Evolutionary conservation across 2,329 filamentous ascomycete species (phyloP), one percentile per base, ranked within the genome.

Genomic region (Alternaria longipes): DNA sequence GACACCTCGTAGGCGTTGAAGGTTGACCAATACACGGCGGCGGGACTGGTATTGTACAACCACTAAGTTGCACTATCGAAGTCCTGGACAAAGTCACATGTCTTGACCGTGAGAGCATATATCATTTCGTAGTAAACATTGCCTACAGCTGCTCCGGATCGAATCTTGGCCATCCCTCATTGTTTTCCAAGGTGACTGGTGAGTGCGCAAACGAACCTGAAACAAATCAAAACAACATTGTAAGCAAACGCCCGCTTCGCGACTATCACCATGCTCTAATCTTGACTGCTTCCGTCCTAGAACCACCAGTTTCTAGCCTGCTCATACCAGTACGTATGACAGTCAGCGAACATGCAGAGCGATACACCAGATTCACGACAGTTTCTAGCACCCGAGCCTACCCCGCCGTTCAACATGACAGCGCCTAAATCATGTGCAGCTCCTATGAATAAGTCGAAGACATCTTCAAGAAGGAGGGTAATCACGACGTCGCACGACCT

Each of bases 171-270:
- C 4, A 30, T 7, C 9, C 16, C 8, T 26, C 6, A 5, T 12
- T 32, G 3, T 2, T 34, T 22, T 14, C 3, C 14, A 8, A n/a
- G 28, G 4, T 45, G 6, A 38, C 28, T n/a, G 28, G 26, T 34
- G 26, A 54, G 51, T 32, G 38, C 18, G 51, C 51, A 45, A 38
- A 30, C n/a, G 38, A 54, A 45, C 34, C 16, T 45, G 14, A 40
- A n/a, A 50, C 54, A 40, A 40, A 56, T 18, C 22, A 50, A 44
- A 47, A 30, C n/a, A 34, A 28, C 9, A 9, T 16, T 34, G 16
- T 18, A n/a, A 18, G 26, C 40, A 32, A 54, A 36, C 30, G 30
- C 30, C 30, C 20, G 22, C 46, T 9, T 16, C 4, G 30, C 18
- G 8, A 49, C 12, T 5, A 36, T 36, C 12, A 9, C 18, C 4